Percentiles rank a stretch among this genome's conserved stretches.
phyloP scores from a whole-genome alignment of 2,329 filamentous ascomycete genomes.

The Beauveria bassiana region DNA sequence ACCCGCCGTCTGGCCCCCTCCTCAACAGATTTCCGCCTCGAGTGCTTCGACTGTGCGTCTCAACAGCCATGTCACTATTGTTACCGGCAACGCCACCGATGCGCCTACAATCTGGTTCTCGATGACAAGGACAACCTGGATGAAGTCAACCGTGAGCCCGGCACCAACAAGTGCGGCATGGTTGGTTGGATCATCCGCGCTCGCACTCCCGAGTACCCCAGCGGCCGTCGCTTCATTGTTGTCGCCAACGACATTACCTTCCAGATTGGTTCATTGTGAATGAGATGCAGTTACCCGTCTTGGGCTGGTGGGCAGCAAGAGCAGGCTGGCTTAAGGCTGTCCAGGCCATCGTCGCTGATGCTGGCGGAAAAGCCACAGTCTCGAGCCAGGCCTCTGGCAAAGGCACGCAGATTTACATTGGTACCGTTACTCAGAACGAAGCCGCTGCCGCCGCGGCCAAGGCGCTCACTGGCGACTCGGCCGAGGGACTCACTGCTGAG shows the following conservation, averaged over 20 bases:
- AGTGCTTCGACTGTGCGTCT: conserved; percentile 4
- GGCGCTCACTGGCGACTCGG: conserved; percentile 10
- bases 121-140: conserved; percentile 88
- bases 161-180: conserved; percentile 95
- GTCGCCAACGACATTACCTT: conserved; percentile 99
- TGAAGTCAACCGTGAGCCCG: conserved; percentile 90
- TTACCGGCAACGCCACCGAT: conserved; percentile 13
- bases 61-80: conserved; percentile 10
- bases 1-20: conserved; percentile 11
- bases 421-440: conserved; percentile 8
- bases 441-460: conserved; percentile 11
- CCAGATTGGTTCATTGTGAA: conserved; percentile 97
- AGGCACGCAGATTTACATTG: conserved; percentile 11
- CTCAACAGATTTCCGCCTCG: conserved; percentile 11
- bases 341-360: conserved; percentile 5
- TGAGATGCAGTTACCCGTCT: conserved; percentile 83
- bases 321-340: conserved; percentile 51
- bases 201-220: conserved; percentile 90
- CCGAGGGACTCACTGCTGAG: conserved; percentile 6
- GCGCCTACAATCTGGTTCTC: conserved; percentile 53
- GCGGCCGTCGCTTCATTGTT: conserved; percentile 86
- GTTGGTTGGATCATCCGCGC: conserved; percentile 96
- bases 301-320: conserved; percentile 73
- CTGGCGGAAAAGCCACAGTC: conserved; percentile 11
- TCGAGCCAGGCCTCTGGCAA: background rate